Base-by-base conservation (phyloP, 331 rosid genomes). In the Rosa hybrid region DNA sequence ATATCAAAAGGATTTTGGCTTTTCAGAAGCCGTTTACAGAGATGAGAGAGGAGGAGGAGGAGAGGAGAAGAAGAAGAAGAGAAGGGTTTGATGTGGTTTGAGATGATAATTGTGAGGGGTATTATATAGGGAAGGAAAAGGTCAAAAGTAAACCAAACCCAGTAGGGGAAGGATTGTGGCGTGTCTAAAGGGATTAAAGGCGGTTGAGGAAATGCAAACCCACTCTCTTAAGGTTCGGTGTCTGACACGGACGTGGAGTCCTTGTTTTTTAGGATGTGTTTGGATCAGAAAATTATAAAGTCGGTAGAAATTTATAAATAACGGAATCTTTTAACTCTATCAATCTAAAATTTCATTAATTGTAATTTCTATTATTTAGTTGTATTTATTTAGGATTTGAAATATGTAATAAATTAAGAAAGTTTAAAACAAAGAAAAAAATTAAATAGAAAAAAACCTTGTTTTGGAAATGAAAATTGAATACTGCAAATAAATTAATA, bases 41-140 rank as follows among this genome's bases (percentile, higher is more conserved):
- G 12, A n/a, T n/a, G n/a, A 45, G 49, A 8, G 10, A 59, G 50
- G 50, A 30, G 34, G 34, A 30, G 34, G 34, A 30, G 34, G 50
- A 27, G 30, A 2, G 1, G 30, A 0, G 0, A 0, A 10, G 20
- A 64, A 8, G 71, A 17, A 21, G 53, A 17, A 0, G 0, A 18
- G 23, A 60, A 12, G 50, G n/a, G 7, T n/a, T 21, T 30, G 23
- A 70, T 45, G 54, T n/a, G 20, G 30, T 30, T 69, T 69, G 74
- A 11, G 54, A 45, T 70, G n/a, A 49, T 44, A 45, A 21, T 10
- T 6, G 53, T 45, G 72, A 63, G 48, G 80, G 42, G 23, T 10
- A 0, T 0, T 80, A 6, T 80, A 80, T 79, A 79, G 72, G 71
- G 73, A 41, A 9, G 46, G 45, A 38, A 78, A 25, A 23, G 20